phyloP scores from a whole-genome alignment of 768 basidiomycete species.

The Collybiopsis confluens region DNA sequence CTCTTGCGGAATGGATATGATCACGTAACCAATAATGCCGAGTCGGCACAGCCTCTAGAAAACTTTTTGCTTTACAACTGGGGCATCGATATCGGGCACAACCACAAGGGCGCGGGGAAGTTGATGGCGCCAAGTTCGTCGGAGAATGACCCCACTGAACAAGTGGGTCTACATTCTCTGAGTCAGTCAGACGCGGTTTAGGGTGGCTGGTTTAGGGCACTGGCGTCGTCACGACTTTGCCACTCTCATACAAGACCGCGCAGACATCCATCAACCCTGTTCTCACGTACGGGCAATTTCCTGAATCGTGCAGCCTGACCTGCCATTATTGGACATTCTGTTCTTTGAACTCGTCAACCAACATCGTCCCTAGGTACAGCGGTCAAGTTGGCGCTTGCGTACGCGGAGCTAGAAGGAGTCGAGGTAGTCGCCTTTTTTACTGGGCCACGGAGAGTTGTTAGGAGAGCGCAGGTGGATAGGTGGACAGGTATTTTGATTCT shows the following conservation, averaged over 20 bases:
- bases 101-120: too few relatives aligned
- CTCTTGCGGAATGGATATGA: too few relatives aligned
- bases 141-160: constrained; percentile 95
- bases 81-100: too few relatives aligned
- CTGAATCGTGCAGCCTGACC: too few relatives aligned
- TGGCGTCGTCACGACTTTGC: constrained; percentile 94
- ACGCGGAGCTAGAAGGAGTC: constrained; percentile 94
- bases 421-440: constrained; percentile 90
- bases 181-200: background rate
- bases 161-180: constrained; percentile 38
- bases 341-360: too few relatives aligned
- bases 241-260: constrained; percentile 85
- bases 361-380: too few relatives aligned
- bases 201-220: constrained; percentile 60
- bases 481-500: constrained; percentile 41
- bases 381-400: constrained; percentile 74
- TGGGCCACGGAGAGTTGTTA: constrained; percentile 93
- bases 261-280: constrained; percentile 86
- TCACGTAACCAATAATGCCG: too few relatives aligned
- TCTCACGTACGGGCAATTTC: too few relatives aligned
- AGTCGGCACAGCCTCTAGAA: too few relatives aligned
- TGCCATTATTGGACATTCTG: too few relatives aligned
- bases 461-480: constrained; percentile 85
- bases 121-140: constrained; percentile 75
- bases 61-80: too few relatives aligned